Evolutionary conservation across 768 basidiomycete species (phyloP).

Genomic region (Suillus subalutaceus): DNA sequence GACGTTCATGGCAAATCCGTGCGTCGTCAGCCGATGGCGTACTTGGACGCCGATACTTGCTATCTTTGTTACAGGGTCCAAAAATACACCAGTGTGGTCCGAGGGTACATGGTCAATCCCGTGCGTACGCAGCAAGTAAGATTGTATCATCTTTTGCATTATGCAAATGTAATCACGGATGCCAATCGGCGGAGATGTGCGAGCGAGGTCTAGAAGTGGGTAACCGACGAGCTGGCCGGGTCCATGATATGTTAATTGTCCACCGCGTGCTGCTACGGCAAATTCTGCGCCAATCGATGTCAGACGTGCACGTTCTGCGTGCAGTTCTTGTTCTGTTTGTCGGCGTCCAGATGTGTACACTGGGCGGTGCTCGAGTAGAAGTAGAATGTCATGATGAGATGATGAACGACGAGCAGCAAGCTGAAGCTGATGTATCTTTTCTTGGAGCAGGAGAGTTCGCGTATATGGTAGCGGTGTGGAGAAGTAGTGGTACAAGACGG

Average conservation of each 20-base stretch:
- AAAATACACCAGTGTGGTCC: conserved; percentile 90
- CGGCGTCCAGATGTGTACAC: conserved; percentile 96
- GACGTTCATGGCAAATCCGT: conserved; percentile 94
- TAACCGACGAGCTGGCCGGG: conserved; percentile 98
- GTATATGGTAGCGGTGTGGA: conserved; percentile 76
- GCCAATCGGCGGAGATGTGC: conserved; percentile 68
- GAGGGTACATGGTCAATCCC: conserved; percentile 59
- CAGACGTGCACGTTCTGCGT: conserved; percentile 66
- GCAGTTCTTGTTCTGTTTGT: conserved; percentile 64
- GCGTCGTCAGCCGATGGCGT: conserved; percentile 90
- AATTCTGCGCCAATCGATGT: conserved; percentile 85
- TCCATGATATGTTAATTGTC: conserved; percentile 95
- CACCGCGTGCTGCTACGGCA: conserved; percentile 79
- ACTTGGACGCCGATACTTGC: conserved; percentile 97
- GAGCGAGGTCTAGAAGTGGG: conserved; percentile 87
- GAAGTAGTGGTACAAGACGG: conserved; percentile 81
- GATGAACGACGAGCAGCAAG: conserved; percentile 53
- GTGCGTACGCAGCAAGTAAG: conserved; percentile 62
- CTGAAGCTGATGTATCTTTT: conserved; percentile 69
- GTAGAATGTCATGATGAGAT: conserved; percentile 60
- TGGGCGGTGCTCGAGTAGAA: conserved; percentile 88
- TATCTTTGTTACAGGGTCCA: conserved; percentile 79
- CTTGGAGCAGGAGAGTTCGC: conserved; percentile 68
- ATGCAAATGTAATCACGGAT: conserved; percentile 84
- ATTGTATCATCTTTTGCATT: conserved; percentile 72